phyloP scores from a whole-genome alignment of 306 rosid genomes.

The Glycyrrhiza uralensis region DNA sequence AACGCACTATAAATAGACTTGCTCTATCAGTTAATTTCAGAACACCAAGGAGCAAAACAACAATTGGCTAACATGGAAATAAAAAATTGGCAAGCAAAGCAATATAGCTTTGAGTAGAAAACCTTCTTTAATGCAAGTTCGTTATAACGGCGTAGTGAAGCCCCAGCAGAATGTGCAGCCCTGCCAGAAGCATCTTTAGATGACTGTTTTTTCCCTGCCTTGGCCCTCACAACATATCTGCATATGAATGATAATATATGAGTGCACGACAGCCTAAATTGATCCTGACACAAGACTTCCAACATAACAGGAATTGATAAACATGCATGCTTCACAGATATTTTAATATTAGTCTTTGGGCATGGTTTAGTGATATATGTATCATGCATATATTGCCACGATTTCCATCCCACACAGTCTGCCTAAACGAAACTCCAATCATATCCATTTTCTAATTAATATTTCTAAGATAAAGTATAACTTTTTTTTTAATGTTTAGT shows the following conservation, averaged over 20 bases:
- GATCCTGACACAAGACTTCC: neutral
- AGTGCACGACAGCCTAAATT: neutral
- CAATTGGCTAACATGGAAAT: neutral
- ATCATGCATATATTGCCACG: neutral
- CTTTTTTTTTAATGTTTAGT: neutral
- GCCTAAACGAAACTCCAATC: slow-evolving; percentile 11
- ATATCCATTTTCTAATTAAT: neutral
- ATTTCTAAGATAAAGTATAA: neutral
- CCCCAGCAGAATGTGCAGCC: slow-evolving; percentile 84
- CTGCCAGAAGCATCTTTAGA: slow-evolving; percentile 89
- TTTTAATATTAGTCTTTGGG: neutral
- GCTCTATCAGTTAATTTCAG: neutral
- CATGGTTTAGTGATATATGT: neutral
- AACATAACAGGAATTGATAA: neutral
- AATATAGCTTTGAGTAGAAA: neutral
- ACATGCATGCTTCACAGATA: neutral
- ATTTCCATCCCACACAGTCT: neutral
- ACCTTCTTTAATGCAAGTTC: slow-evolving; percentile 91
- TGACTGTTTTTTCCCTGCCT: slow-evolving; percentile 91
- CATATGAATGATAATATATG: slow-evolving; percentile 24
- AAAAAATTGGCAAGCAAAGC: slow-evolving; percentile 1
- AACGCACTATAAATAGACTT: neutral
- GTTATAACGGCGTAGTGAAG: slow-evolving; percentile 85
- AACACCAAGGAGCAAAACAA: slow-evolving; percentile 5
- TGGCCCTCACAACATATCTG: slow-evolving; percentile 94